Percentiles rank a stretch among this genome's conserved stretches.
Conservation (phyloP, 1,284 basidiomycete species). For the Ustilago tritici region DNA sequence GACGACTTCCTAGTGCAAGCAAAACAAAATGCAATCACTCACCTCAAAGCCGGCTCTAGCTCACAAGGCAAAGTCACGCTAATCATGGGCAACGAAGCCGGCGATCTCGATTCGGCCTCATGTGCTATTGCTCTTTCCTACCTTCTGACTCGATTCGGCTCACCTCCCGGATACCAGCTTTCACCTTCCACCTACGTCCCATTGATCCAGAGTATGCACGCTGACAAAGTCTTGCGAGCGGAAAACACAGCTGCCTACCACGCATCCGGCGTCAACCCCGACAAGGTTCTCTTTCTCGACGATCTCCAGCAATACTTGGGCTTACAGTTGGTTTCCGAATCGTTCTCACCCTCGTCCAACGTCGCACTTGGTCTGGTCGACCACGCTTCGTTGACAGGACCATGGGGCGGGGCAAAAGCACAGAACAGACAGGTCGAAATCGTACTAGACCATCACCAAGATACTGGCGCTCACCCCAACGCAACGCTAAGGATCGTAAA, state of each 20-base stretch:
- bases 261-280: conserved; percentile 29
- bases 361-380: conserved; percentile 57
- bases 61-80: conserved; percentile 40
- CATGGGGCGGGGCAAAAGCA: conserved; percentile 47
- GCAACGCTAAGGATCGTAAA: conserved; percentile 63
- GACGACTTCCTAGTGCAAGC: conserved; percentile 31
- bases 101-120: conserved; percentile 65
- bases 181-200: conserved; percentile 73
- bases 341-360: conserved; percentile 28
- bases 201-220: conserved; percentile 78
- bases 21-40: conserved; percentile 31
- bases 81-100: conserved; percentile 68
- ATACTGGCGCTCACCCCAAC: conserved; percentile 78
- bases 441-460: conserved; percentile 93
- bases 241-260: conserved; percentile 76
- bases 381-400: conserved; percentile 44
- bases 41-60: conserved; percentile 20
- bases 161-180: conserved; percentile 28
- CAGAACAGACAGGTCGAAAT: conserved; percentile 75
- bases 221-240: conserved; percentile 81
- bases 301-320: conserved; percentile 42
- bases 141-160: conserved; percentile 52
- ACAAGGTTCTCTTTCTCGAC: conserved; percentile 46
- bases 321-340: conserved; percentile 29
- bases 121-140: conserved; percentile 62